These are phyloP conservation scores for Acorus calamus DNA, from an alignment of 106 monocot genomes.

Conservation along the genomic window DNA sequence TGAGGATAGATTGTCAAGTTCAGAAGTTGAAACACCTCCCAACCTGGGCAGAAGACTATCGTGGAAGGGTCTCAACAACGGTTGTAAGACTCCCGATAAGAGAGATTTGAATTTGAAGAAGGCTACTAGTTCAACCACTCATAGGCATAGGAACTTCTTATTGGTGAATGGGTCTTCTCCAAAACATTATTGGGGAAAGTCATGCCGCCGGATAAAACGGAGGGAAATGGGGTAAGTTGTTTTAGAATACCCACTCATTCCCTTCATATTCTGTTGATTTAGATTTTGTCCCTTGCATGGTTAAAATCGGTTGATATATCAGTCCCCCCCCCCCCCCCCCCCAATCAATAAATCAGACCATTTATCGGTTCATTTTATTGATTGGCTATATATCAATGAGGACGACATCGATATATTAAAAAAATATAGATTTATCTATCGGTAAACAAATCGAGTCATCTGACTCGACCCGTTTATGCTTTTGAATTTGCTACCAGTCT, in stretches of 20 bases:
- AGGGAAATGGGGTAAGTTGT: slow-evolving; percentile 32
- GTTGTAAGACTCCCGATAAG: slow-evolving; percentile 39
- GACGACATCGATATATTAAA: too few species aligned
- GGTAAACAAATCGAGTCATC: too few species aligned
- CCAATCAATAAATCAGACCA: too few species aligned
- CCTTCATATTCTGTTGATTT: not conserved
- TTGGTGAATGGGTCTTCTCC: slow-evolving; percentile 33
- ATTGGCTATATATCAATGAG: too few species aligned
- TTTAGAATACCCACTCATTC: not conserved
- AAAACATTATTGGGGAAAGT: slow-evolving; percentile 53
- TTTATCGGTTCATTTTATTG: too few species aligned
- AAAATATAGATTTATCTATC: too few species aligned
- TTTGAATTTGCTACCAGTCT: too few species aligned
- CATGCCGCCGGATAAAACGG: slow-evolving; percentile 65
- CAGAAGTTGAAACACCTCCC: slow-evolving; percentile 29
- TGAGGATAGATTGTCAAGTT: slow-evolving; percentile 54
- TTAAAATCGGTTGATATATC: too few species aligned
- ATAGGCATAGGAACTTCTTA: slow-evolving; percentile 19
- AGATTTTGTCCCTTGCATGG: too few species aligned
- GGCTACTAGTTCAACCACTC: slow-evolving; percentile 18
- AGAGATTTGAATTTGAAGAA: slow-evolving; percentile 37
- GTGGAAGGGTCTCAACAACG: slow-evolving; percentile 51
- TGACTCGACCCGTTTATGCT: too few species aligned
- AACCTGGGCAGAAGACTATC: slow-evolving; percentile 41
- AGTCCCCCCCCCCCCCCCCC: too few species aligned